These are phyloP conservation scores for Claviceps maximensis DNA, from an alignment of 2,329 filamentous ascomycete species.

Conservation along the genomic window DNA sequence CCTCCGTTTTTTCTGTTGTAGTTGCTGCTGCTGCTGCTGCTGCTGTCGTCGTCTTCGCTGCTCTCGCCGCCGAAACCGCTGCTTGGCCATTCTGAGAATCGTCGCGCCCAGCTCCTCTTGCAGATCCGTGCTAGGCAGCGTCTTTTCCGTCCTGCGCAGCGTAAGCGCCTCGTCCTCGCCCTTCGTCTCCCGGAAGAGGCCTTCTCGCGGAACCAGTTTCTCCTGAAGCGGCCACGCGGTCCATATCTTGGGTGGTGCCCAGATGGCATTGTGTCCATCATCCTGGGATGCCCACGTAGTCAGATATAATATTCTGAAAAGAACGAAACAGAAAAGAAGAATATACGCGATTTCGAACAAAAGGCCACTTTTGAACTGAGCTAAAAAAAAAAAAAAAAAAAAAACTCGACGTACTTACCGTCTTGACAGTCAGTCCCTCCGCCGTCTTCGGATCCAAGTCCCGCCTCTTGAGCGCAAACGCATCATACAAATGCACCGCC, in stretches of 20 bases:
- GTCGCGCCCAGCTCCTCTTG: conserved; percentile 57
- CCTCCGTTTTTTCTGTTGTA: background rate
- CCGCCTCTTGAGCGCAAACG: conserved; percentile 49
- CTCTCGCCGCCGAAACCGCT: conserved; percentile 35
- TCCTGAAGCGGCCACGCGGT: conserved; percentile 71
- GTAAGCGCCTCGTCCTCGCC: conserved; percentile 40
- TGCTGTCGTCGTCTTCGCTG: conserved; percentile 5
- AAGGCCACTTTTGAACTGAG: too few species aligned
- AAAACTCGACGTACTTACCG: conserved; percentile 8
- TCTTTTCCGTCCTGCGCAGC: conserved; percentile 28
- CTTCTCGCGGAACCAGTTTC: conserved; percentile 44
- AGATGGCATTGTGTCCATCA: conserved; percentile 21
- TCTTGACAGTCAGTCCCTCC: conserved; percentile 15
- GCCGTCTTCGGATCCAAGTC: conserved; percentile 15
- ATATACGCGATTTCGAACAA: background rate
- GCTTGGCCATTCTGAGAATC: conserved; percentile 54
- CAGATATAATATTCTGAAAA: too few species aligned
- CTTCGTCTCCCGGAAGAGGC: conserved; percentile 32
- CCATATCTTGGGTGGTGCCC: conserved; percentile 51
- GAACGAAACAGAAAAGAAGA: too few species aligned
- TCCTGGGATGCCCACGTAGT: too few species aligned
- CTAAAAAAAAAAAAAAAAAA: background rate
- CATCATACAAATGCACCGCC: conserved; percentile 65
- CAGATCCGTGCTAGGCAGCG: conserved; percentile 45
- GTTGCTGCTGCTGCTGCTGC: background rate